phyloP scores from a whole-genome alignment of 139 green algal genomes.

The Tetraselmis striata region DNA sequence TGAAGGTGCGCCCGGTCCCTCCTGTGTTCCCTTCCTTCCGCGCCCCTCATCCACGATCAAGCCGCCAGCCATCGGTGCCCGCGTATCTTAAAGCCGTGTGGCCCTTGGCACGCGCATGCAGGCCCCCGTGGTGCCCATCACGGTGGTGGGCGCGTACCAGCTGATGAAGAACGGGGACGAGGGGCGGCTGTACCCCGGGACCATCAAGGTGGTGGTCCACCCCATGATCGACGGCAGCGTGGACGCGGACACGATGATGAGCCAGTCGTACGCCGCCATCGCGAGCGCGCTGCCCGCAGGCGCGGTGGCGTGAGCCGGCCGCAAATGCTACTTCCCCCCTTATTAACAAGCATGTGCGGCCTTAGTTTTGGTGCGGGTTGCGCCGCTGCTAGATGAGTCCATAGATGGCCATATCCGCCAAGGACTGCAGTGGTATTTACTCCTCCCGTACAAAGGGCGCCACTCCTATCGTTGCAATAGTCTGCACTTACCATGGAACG shows the following conservation, averaged over 20 bases:
- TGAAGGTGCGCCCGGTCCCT: conserved; percentile 66
- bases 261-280: not conserved
- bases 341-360: no score
- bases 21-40: not conserved
- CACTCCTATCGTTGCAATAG: no score
- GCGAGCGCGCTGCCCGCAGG: not conserved
- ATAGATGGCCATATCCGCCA: no score
- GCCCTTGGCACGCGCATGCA: not conserved
- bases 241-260: not conserved
- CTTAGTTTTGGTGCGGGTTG: no score
- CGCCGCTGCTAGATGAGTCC: no score
- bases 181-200: conserved; percentile 58
- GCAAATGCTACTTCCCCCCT: no score
- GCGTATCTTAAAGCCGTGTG: not conserved
- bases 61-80: no score
- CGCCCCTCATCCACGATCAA: no score
- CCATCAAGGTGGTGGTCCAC: conserved; percentile 75
- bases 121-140: conserved; percentile 67
- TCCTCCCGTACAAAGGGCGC: no score
- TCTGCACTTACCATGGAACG: no score
- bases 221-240: conserved; percentile 38
- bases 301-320: not conserved
- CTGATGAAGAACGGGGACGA: conserved; percentile 85
- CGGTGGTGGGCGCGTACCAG: conserved; percentile 65
- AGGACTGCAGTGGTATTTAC: no score